Percentiles rank a stretch among this genome's conserved stretches.
Evolutionary conservation across 2,329 filamentous ascomycete species (phyloP).

Genomic region (Fusarium circinatum): DNA sequence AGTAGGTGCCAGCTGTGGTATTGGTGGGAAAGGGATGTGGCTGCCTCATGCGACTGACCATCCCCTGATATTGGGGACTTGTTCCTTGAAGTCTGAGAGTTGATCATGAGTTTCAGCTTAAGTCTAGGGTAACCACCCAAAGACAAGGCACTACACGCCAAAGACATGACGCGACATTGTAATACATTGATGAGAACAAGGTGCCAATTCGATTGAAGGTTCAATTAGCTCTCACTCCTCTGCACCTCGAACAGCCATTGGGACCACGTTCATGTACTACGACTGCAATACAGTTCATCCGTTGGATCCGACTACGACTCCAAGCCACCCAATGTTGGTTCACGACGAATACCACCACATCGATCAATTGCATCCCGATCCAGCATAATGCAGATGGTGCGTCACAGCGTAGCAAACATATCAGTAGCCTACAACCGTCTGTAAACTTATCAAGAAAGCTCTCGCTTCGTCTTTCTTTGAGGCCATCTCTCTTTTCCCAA

Average conservation of each 20-base stretch:
- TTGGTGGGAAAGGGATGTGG: background rate
- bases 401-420: conserved; percentile 15
- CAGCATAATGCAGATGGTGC: conserved; percentile 23
- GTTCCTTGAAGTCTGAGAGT: background rate
- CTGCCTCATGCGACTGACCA: background rate
- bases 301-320: conserved; percentile 6
- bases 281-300: conserved; percentile 17
- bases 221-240: background rate
- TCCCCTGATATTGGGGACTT: background rate
- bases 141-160: background rate
- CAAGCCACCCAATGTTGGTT: conserved; percentile 1
- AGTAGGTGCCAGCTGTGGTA: background rate
- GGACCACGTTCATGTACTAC: conserved; percentile 25
- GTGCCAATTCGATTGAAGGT: background rate
- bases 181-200: background rate
- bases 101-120: background rate
- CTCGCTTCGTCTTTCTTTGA: conserved; percentile 14
- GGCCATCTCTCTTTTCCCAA: conserved; percentile 5
- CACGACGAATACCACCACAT: conserved; percentile 5
- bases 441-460: conserved; percentile 6
- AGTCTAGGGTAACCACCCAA: conserved; percentile 22
- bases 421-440: conserved; percentile 1
- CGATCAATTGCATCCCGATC: conserved; percentile 9
- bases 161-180: background rate
- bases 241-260: background rate